These are phyloP conservation scores for Epichloe glyceriae DNA, from an alignment of 2,329 filamentous ascomycete genomes.

Conservation along the genomic window DNA sequence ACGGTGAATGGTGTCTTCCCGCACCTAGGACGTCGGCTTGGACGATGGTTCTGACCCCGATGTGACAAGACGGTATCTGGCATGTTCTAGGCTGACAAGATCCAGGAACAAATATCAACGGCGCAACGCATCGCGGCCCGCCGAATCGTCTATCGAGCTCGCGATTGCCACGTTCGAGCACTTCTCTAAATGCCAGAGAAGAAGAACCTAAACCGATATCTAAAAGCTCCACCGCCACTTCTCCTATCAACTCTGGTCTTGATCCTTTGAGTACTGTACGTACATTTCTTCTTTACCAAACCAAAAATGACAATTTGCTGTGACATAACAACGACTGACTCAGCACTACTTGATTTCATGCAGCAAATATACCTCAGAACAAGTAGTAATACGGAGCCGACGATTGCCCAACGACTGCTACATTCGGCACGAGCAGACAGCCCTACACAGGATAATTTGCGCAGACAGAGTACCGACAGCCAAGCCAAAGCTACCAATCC, in stretches of 20 bases:
- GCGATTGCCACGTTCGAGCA: slow-evolving; percentile 43
- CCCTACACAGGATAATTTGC: slow-evolving; percentile 28
- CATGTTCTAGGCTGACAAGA: neutral
- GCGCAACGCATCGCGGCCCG: slow-evolving; percentile 5
- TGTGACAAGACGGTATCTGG: neutral
- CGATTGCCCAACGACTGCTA: slow-evolving; percentile 43
- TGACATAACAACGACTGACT: neutral
- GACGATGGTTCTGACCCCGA: neutral
- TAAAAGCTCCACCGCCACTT: slow-evolving; percentile 14
- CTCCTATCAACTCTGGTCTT: slow-evolving; percentile 17
- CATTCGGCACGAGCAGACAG: slow-evolving; percentile 39
- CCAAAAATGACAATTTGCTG: neutral
- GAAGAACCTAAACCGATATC: slow-evolving; percentile 16
- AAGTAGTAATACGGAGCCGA: slow-evolving; percentile 24
- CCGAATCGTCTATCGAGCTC: slow-evolving; percentile 10
- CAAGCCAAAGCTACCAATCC: slow-evolving; percentile 22
- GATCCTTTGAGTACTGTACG: slow-evolving; percentile 26
- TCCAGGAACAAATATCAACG: slow-evolving; percentile 4
- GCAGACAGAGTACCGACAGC: slow-evolving; percentile 29
- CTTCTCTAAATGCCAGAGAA: slow-evolving; percentile 31
- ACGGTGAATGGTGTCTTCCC: slow-evolving; percentile 6
- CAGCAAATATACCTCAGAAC: slow-evolving; percentile 29
- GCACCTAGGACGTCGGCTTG: neutral
- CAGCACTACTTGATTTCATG: neutral
- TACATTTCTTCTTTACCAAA: neutral